A percentile compares a stretch with the other conserved stretches of the same genome.
Conservation (phyloP, 495 filamentous ascomycete genomes). For the Bombardia bombarda region DNA sequence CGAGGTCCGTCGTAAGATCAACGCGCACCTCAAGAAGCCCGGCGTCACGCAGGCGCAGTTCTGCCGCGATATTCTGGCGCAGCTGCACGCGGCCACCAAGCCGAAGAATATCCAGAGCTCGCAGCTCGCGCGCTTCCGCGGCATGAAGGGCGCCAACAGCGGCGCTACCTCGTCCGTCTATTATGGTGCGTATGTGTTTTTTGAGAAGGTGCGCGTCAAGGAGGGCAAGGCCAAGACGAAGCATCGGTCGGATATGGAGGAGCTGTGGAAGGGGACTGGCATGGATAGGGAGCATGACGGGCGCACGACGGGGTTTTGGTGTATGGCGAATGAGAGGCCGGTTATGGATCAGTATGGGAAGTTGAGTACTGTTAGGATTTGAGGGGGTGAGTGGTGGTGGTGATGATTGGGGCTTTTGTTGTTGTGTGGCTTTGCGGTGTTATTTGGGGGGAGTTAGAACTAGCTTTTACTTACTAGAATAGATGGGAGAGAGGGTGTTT, state of each 20-base stretch:
- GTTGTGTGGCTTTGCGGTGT: too few relatives aligned
- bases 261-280: conserved; percentile 22
- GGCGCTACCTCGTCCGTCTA: conserved; percentile 36
- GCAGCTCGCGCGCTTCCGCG: conserved; percentile 40
- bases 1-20: conserved; percentile 48
- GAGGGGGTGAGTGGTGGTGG: too few relatives aligned
- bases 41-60: conserved; percentile 47
- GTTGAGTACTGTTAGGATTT: too few relatives aligned
- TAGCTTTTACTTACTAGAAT: too few relatives aligned
- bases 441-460: too few relatives aligned
- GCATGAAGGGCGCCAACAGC: conserved; percentile 34
- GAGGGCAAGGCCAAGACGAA: conserved; percentile 48
- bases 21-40: conserved; percentile 36
- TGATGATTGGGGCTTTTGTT: too few relatives aligned
- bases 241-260: conserved; percentile 45
- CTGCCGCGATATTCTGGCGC: conserved; percentile 36
- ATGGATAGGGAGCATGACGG: conserved; percentile 10
- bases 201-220: conserved; percentile 52
- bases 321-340: too few relatives aligned
- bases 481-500: too few relatives aligned
- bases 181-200: conserved; percentile 48
- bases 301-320: too few relatives aligned
- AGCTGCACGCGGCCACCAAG: conserved; percentile 9
- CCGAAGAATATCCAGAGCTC: conserved; percentile 19
- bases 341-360: too few relatives aligned